Evolutionary conservation across 2,329 filamentous ascomycete species (phyloP).

Genomic region (Podosphaera leucotricha): DNA sequence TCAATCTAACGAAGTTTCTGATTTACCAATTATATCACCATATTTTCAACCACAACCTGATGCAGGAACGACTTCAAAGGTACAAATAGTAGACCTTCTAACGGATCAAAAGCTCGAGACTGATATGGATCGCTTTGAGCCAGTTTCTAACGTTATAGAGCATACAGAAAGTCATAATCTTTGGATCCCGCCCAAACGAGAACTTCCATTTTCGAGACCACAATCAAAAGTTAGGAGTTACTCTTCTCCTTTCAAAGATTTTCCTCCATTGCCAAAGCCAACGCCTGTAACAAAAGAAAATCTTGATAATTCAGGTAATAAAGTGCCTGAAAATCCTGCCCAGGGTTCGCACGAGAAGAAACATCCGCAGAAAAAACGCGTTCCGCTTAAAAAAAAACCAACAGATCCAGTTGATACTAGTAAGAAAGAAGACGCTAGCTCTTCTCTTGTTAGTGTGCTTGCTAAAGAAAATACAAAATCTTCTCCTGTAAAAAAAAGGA

Average conservation of each 20-base stretch:
- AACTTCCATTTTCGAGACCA: conserved; percentile 11
- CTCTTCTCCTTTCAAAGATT: conserved; percentile 3
- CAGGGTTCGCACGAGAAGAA: neutral
- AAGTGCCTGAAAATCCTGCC: neutral
- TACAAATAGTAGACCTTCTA: neutral
- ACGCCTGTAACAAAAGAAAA: conserved; percentile 5
- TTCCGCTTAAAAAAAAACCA: neutral
- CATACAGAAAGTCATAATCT: conserved; percentile 1
- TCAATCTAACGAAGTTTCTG: neutral
- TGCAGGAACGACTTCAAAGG: neutral
- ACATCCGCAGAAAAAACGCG: neutral
- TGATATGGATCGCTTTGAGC: neutral
- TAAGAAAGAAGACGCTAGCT: neutral
- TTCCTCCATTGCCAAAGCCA: conserved; percentile 10
- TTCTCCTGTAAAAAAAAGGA: neutral
- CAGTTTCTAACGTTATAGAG: conserved; percentile 5
- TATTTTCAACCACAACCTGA: conserved; percentile 1
- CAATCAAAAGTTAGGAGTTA: conserved; percentile 1
- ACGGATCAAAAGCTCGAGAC: neutral
- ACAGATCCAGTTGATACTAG: neutral
- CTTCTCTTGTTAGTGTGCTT: neutral
- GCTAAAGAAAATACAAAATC: neutral
- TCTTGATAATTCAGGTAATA: neutral
- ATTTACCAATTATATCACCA: neutral
- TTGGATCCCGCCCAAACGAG: conserved; percentile 10